A percentile compares a stretch with the other conserved stretches of the same genome.
Evolutionary conservation across 164 flowering plant species (phyloP).

Genomic region (Cinnamomum chago): DNA sequence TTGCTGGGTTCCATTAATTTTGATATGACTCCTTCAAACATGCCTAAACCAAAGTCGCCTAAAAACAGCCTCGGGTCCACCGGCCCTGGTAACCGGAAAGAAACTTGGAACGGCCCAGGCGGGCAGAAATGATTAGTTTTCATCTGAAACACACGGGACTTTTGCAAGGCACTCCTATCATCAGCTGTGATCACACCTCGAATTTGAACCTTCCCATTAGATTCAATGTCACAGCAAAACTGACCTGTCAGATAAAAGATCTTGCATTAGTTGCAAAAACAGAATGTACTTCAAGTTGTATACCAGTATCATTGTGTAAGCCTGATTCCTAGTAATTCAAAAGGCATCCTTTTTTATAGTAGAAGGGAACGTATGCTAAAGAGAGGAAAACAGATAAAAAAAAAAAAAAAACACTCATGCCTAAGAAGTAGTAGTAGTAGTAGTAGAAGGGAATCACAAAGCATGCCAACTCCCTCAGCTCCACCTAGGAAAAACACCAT

Average conservation of each 20-base stretch:
- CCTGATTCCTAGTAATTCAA: background rate
- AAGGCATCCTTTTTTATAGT: too few relatives aligned
- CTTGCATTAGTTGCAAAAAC: background rate
- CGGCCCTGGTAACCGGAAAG: constrained; percentile 56
- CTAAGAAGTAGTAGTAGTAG: too few relatives aligned
- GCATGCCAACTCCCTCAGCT: too few relatives aligned
- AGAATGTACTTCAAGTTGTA: background rate
- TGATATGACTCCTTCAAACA: constrained; percentile 49
- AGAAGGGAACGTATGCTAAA: too few relatives aligned
- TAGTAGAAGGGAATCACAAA: too few relatives aligned
- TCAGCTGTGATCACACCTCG: constrained; percentile 39
- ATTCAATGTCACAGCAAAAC: constrained; percentile 52
- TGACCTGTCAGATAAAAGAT: constrained; percentile 29
- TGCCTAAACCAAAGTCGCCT: constrained; percentile 44
- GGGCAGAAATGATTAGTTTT: constrained; percentile 44
- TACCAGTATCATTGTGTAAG: background rate
- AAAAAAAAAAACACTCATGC: too few relatives aligned
- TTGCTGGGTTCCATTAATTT: constrained; percentile 18
- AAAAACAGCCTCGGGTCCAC: constrained; percentile 56
- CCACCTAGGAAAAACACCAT: too few relatives aligned
- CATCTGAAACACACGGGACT: constrained; percentile 36
- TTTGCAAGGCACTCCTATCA: constrained; percentile 20
- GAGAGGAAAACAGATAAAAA: too few relatives aligned
- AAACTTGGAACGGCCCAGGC: constrained; percentile 49
- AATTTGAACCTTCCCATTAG: constrained; percentile 47